A percentile compares a stretch with the other conserved stretches of the same genome.
phyloP scores from a whole-genome alignment of 2,329 filamentous ascomycete genomes.

The Fusarium annulatum region DNA sequence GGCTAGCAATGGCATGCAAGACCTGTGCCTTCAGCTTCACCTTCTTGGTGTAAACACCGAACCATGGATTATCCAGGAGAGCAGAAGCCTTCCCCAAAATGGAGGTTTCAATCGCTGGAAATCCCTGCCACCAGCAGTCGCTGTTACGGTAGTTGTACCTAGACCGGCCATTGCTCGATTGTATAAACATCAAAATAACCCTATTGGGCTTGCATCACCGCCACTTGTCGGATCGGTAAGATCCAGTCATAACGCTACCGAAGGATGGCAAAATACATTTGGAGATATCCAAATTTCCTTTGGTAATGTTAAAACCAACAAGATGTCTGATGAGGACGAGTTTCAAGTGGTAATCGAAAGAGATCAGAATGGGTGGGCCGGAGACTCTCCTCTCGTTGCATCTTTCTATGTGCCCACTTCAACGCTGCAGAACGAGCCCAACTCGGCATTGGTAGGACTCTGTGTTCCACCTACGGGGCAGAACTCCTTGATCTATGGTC shows the following conservation, averaged over 20 bases:
- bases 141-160: slow-evolving; percentile 53
- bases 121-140: slow-evolving; percentile 50
- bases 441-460: slow-evolving; percentile 48
- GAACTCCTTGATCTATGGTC: slow-evolving; percentile 39
- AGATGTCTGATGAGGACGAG: slow-evolving; percentile 43
- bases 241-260: slow-evolving; percentile 34
- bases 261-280: slow-evolving; percentile 52
- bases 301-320: slow-evolving; percentile 48
- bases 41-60: slow-evolving; percentile 50
- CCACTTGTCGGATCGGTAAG: slow-evolving; percentile 47
- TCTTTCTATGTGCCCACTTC: slow-evolving; percentile 55
- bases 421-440: slow-evolving; percentile 49
- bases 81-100: slow-evolving; percentile 27
- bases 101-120: slow-evolving; percentile 53
- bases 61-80: slow-evolving; percentile 44
- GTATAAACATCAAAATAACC: slow-evolving; percentile 32
- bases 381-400: slow-evolving; percentile 53
- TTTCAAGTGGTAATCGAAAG: slow-evolving; percentile 49
- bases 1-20: slow-evolving; percentile 49
- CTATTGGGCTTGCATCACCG: slow-evolving; percentile 40
- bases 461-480: slow-evolving; percentile 43
- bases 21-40: slow-evolving; percentile 52
- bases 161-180: slow-evolving; percentile 43
- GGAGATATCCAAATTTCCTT: slow-evolving; percentile 56
- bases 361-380: slow-evolving; percentile 52